Percentiles rank a stretch among this genome's conserved stretches.
phyloP scores from a whole-genome alignment of 176 grass and related monocot genomes.

The Stipa capillata region DNA sequence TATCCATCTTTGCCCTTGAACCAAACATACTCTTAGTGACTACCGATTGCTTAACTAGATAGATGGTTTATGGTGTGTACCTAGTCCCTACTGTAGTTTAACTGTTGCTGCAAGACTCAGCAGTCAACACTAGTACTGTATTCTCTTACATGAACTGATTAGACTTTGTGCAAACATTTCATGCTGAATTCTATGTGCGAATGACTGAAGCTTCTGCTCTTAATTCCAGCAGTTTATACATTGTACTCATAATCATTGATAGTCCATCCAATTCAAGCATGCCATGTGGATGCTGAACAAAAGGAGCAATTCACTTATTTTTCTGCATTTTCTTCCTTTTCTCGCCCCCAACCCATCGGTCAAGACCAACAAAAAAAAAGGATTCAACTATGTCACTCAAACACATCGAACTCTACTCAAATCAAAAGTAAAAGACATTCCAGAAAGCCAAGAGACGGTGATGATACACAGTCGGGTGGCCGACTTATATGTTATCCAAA shows the following conservation, averaged over 20 bases:
- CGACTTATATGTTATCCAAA: constrained; percentile 9
- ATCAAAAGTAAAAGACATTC: neutral
- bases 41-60: neutral
- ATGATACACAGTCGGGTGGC: neutral
- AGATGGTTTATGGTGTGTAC: neutral
- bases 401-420: neutral
- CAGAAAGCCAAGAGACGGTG: neutral
- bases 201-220: no score
- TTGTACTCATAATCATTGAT: no score
- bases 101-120: neutral
- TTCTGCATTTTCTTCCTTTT: neutral
- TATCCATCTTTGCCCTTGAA: no score
- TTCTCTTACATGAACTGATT: neutral
- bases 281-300: neutral
- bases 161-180: neutral
- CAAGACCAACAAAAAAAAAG: neutral
- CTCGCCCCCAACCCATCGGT: neutral
- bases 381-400: neutral
- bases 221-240: no score
- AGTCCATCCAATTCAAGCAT: neutral
- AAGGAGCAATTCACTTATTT: constrained; percentile 11
- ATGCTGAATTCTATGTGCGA: neutral
- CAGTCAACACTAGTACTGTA: neutral
- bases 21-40: no score
- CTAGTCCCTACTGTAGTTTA: neutral